Evolutionary conservation across 2,329 filamentous ascomycete species (phyloP), one percentile per base, ranked within the genome.

Genomic region (Diplocarpon mali): DNA sequence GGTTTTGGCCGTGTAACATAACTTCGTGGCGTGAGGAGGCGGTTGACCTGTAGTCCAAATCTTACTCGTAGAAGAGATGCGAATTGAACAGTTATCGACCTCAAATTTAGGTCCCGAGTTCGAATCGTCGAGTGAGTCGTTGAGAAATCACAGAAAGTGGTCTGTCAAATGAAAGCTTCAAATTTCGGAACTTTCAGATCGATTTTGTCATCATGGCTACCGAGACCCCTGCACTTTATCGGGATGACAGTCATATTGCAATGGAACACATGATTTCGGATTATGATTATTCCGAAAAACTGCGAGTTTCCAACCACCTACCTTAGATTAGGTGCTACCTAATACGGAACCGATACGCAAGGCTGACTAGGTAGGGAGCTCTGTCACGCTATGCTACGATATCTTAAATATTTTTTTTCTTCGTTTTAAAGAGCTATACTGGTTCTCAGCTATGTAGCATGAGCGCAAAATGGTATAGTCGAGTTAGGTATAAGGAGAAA

Each of bases 1-100:
- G 65, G 54, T 72, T 74, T 64, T 77, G 75, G 59, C 75, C 71
- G 67, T 77, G 76, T 62, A 78, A 69, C 78, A 82, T 83, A 52
- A 45, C 51, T 52, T 51, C 42, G 32, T 31, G 34, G 31, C 39
- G 30, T 39, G 13, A 35, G 31, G 37, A 35, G 11, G 24, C 31
- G 14, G 34, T 38, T 37, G n/a, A 42, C 17, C 28, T 14, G 15
- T 9, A 15, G 38, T 37, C 13, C 9, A 13, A 31, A 37, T 24
- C 15, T 14, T 27, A 15, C 14, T 40, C 16, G 13, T 13, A 14
- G 11, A 11, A 35, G 28, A 36, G 13, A 14, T 20, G n/a, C n/a
- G 15, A 40, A n/a, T 30, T 32, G n/a, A 3, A 14, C 30, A 24
- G 20, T 24, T 4, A 7, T 24, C 20, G 20, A 24, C 20, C 20